Base-by-base conservation (phyloP, 2,329 filamentous ascomycete genomes). In the Zymoseptoria pseudotritici region DNA sequence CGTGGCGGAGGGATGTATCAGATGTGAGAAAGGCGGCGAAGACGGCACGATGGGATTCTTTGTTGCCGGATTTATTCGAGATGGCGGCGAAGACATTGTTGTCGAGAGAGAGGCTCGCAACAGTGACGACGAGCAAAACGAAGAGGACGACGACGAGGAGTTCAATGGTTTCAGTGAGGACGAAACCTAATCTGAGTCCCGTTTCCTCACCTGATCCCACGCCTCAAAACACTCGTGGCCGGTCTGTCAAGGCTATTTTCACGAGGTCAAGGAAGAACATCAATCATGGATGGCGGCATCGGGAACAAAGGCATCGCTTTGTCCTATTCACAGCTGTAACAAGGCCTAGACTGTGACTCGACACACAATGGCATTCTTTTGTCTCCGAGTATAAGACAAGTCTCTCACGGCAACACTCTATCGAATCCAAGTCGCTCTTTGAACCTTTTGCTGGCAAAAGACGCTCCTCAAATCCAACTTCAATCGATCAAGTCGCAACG, bases 11-110 rank as follows among this genome's bases (percentile, higher is more conserved):
- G 89, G 83, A 2, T 96, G 91, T 70, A 87, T 97, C 58, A 81
- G 93, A 60, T 90, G 90, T 31, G 87, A 89, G 73, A 89, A 92
- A 67, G 89, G 85, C 24, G 91, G 93, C 66, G 86, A 86, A 9
- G 84, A 88, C 63, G 91, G 91, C 0, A 89, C 92, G 0, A 96
- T 97, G 83, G 93, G 94, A 0, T 97, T 99, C 75, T 99, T 99
- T 68, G 89, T 97, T 20, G 91, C 86, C n/a, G 90, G 83, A 0
- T 96, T 99, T 74, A 82, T 90, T 2, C 80, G 89, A 57, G 83
- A 88, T 51, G 66, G 53, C 2, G 57, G 54, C 31, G 17, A 46
- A 46, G 58, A 50, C 11, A 55, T n/a, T 10, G 53, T 19, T 21
- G 54, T 13, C 6, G 52, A 10, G 11, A 17, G 50, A 21, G 29